Evolutionary conservation across 805 yeast genomes (phyloP), one percentile per base, ranked within the genome.

Genomic region (Spathaspora arborariae): DNA sequence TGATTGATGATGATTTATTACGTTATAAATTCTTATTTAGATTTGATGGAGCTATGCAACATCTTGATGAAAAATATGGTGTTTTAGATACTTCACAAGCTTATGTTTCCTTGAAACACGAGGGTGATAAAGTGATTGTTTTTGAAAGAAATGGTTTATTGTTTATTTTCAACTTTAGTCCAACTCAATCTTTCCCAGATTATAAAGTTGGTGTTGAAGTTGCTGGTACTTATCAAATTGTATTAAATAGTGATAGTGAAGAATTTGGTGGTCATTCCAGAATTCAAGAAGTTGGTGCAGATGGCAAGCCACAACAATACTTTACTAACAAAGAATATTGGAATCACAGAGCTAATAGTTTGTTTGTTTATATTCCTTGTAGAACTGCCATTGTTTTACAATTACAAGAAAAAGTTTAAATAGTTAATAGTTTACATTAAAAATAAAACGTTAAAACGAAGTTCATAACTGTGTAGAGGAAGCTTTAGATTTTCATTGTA

Each of bases 161-260:
- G 43, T 94, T 92, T 58, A 74, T 91, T 24, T 90, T 91, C 75
- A 92, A 94, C 66, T 88, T 94, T 76, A 88, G 92, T 65, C 96
- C 96, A 26, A 78, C 85, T 0, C 71, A 88, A 46, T 86, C 96
- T 2, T 92, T 74, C 65, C 73, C 88, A 1, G 96, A 89, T 66
- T 92, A 91, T 69, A 80, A 96, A 60, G 75, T 92, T 41, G 98
- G 99, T n/a, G 88, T 88, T 18, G 90, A 92, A 21, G 68, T 57
- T 10, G 74, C 92, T 0, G 99, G 98, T 6, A 72, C 70, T 42
- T 92, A 92, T 64, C 76, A 74, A 53, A 74, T 91, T 43, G 82
- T 88, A 22, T 70, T 94, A 57, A 85, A 86, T 59, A 74, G 91
- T 2, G 99, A 92, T 59, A 75, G 75, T 44, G 65, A 61, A 13